phyloP scores from a whole-genome alignment of 164 flowering plant species.

The Brasenia schreberi region DNA sequence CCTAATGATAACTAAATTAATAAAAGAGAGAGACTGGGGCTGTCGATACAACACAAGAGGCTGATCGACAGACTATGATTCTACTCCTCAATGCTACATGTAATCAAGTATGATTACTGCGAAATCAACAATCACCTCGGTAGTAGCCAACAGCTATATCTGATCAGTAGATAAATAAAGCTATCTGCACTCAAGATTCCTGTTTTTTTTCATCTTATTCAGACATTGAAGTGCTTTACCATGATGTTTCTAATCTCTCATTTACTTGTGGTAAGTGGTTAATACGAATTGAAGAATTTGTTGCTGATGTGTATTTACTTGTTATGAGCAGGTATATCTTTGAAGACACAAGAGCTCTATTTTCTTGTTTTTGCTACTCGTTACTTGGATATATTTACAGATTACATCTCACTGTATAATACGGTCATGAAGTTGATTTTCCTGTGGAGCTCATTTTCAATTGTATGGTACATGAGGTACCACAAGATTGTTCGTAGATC shows the following conservation, averaged over 20 bases:
- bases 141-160: no score
- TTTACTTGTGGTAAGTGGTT: background rate
- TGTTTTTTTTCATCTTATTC: background rate
- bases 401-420: conserved; percentile 63
- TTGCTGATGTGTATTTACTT: background rate
- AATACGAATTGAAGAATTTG: background rate
- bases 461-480: conserved; percentile 86
- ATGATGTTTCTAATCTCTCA: background rate
- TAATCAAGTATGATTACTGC: no score
- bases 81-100: no score
- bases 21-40: no score
- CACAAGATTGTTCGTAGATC: conserved; percentile 85
- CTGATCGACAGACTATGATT: no score
- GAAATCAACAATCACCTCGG: no score
- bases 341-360: conserved; percentile 93
- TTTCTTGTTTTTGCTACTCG: conserved; percentile 78
- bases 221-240: no score
- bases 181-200: background rate
- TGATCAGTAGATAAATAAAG: background rate
- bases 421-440: conserved; percentile 81
- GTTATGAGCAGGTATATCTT: conserved; percentile 56
- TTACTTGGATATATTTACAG: conserved; percentile 80
- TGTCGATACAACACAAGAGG: no score
- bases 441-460: conserved; percentile 84
- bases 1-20: no score